Percentiles rank a stretch among this genome's conserved stretches.
Conservation (phyloP, 2,329 filamentous ascomycete genomes). For the Phoma sp. region DNA sequence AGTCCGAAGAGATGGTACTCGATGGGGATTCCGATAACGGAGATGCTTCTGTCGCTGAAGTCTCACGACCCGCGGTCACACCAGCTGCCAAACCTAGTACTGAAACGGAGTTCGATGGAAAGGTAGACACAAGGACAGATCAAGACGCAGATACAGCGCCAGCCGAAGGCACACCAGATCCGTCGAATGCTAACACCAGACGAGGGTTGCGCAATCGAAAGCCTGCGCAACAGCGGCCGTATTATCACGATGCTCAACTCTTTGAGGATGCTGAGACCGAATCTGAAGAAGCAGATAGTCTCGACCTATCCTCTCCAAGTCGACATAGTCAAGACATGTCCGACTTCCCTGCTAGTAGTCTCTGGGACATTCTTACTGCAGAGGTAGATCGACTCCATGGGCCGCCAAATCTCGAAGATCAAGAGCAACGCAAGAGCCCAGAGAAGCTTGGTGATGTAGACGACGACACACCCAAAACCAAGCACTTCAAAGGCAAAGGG, state of each 20-base stretch:
- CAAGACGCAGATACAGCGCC: constrained; percentile 16
- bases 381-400: background rate
- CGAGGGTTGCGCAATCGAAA: constrained; percentile 43
- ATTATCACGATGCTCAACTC: constrained; percentile 42
- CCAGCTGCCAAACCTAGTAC: constrained; percentile 14
- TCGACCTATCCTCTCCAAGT: background rate
- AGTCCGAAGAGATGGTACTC: constrained; percentile 30
- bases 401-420: background rate
- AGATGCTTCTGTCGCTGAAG: constrained; percentile 15
- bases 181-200: constrained; percentile 30
- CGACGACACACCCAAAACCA: constrained; percentile 16
- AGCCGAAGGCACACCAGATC: constrained; percentile 31
- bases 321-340: background rate
- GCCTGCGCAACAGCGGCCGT: constrained; percentile 45
- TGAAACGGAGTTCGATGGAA: background rate
- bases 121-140: background rate
- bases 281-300: constrained; percentile 2
- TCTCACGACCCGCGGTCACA: constrained; percentile 13
- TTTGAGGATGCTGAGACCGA: constrained; percentile 32
- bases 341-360: background rate
- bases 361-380: background rate
- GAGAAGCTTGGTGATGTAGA: constrained; percentile 1
- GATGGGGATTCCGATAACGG: constrained; percentile 19
- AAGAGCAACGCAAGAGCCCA: constrained; percentile 17
- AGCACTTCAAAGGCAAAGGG: constrained; percentile 43